phyloP scores from a whole-genome alignment of 179 eudicot species.

The Carnegiea gigantea region DNA sequence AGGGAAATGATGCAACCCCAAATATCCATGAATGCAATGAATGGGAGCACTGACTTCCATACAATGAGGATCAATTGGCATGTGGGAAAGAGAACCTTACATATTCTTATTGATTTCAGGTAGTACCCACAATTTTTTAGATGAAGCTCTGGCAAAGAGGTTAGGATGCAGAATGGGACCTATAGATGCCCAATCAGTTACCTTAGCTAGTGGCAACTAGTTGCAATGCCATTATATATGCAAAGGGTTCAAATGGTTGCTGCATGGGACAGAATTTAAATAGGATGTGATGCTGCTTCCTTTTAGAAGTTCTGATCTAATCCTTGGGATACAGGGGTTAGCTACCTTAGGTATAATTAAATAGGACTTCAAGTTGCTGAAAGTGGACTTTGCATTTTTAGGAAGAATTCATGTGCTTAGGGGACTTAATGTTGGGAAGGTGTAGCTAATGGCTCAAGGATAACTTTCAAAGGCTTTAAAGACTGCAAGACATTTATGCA shows the following conservation, averaged over 20 bases:
- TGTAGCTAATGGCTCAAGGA: background rate
- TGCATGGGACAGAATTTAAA: background rate
- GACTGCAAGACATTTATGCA: background rate
- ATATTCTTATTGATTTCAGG: background rate
- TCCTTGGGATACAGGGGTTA: too few species aligned
- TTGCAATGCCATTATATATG: background rate
- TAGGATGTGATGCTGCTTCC: too few species aligned
- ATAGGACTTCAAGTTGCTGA: background rate
- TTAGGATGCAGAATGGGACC: too few species aligned
- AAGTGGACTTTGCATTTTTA: background rate
- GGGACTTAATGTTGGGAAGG: background rate
- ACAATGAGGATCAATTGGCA: conserved; percentile 15
- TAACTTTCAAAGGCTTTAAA: background rate
- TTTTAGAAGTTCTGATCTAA: too few species aligned
- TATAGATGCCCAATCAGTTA: background rate
- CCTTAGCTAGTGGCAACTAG: background rate
- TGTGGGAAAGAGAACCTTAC: background rate
- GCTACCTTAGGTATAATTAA: background rate
- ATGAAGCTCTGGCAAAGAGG: too few species aligned
- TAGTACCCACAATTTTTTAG: conserved; percentile 5
- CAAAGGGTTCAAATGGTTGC: background rate
- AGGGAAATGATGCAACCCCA: too few species aligned
- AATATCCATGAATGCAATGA: too few species aligned
- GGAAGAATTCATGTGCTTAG: background rate
- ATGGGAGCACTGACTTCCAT: background rate